Conservation (phyloP, 805 yeast species). For the Zygosaccharomyces pseudorouxii region DNA sequence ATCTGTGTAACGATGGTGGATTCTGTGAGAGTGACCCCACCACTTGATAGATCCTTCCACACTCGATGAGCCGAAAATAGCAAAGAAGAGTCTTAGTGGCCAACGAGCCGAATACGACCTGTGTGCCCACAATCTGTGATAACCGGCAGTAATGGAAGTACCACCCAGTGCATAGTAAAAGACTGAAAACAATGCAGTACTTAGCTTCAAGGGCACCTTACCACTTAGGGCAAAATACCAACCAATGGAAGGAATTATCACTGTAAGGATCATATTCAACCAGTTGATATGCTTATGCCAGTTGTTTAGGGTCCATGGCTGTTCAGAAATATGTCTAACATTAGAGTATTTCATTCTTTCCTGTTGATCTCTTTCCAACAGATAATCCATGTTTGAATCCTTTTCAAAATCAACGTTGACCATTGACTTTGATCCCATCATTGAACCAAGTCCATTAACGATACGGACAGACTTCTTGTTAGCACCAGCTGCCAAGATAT, state of each 20-base stretch:
- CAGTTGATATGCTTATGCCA: slow-evolving; percentile 77
- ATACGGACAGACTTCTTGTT: slow-evolving; percentile 65
- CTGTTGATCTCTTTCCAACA: slow-evolving; percentile 43
- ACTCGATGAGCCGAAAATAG: slow-evolving; percentile 76
- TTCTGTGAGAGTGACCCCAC: slow-evolving; percentile 86
- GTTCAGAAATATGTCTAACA: slow-evolving; percentile 61
- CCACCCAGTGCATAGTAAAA: slow-evolving; percentile 58
- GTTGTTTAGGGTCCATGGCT: slow-evolving; percentile 69
- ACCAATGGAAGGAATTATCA: slow-evolving; percentile 56
- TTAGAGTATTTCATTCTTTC: slow-evolving; percentile 38
- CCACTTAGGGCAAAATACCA: slow-evolving; percentile 39
- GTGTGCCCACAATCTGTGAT: slow-evolving; percentile 77
- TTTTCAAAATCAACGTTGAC: slow-evolving; percentile 54
- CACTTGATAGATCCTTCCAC: slow-evolving; percentile 83
- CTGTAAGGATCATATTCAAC: slow-evolving; percentile 65
- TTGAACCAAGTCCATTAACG: slow-evolving; percentile 73
- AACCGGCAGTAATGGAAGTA: slow-evolving; percentile 77
- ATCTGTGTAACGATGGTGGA: slow-evolving; percentile 84
- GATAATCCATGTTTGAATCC: slow-evolving; percentile 40
- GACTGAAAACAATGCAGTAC: slow-evolving; percentile 46
- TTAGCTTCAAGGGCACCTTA: slow-evolving; percentile 44
- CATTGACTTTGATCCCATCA: slow-evolving; percentile 79
- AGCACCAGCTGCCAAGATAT: slow-evolving; percentile 78
- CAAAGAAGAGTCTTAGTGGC: slow-evolving; percentile 60
- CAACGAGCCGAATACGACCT: slow-evolving; percentile 60